These are phyloP conservation scores for Carex arenaria DNA, from an alignment of 202 grass and related monocot genomes.

Conservation along the genomic window DNA sequence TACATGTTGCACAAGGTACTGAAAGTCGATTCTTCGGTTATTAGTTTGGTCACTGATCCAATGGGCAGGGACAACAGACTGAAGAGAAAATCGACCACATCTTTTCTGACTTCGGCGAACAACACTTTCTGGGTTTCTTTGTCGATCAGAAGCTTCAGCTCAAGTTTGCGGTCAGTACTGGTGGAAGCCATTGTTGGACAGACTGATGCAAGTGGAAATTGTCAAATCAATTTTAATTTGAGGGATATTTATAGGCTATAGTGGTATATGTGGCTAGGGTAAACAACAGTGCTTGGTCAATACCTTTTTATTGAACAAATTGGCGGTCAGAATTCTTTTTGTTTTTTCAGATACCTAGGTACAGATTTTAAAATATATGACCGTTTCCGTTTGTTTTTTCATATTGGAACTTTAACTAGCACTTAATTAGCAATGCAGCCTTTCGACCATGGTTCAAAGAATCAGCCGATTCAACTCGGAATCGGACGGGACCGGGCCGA, in stretches of 20 bases:
- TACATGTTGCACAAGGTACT: neutral
- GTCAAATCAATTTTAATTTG: neutral
- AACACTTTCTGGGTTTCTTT: neutral
- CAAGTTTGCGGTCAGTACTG: neutral
- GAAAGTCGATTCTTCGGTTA: neutral
- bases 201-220: neutral
- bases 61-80: slow-evolving; percentile 18
- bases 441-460: too few species aligned
- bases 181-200: neutral
- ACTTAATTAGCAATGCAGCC: neutral
- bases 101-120: slow-evolving; percentile 31
- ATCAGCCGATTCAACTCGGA: too few species aligned
- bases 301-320: neutral
- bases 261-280: neutral
- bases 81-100: slow-evolving; percentile 29
- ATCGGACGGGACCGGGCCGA: too few species aligned
- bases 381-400: too few species aligned
- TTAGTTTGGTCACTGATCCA: slow-evolving; percentile 7
- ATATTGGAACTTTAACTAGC: neutral
- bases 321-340: neutral
- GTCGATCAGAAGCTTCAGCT: slow-evolving; percentile 37
- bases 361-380: neutral
- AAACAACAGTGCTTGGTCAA: neutral
- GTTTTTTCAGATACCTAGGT: too few species aligned
- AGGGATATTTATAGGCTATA: neutral